Conservation (phyloP, 176 grass and related monocot genomes). For the Neostapfia colusana region DNA sequence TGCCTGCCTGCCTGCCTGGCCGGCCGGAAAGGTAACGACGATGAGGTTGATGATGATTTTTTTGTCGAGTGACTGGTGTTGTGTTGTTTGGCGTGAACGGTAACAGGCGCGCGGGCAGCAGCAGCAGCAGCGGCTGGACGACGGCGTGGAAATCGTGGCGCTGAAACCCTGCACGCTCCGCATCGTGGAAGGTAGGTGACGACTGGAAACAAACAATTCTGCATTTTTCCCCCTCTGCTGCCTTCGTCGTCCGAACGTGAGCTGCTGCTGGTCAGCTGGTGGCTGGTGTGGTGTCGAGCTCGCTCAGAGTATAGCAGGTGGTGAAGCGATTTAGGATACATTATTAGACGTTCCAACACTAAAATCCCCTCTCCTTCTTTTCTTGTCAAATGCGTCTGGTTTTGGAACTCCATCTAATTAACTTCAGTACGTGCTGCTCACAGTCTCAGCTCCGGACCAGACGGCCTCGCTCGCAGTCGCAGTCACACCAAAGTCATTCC, state of each 20-base stretch:
- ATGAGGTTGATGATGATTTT: too few species aligned
- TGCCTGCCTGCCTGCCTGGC: too few species aligned
- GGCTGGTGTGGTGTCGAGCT: background rate
- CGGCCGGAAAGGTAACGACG: too few species aligned
- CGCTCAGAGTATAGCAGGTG: background rate
- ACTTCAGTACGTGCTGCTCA: background rate
- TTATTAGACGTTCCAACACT: too few species aligned
- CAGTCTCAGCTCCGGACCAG: background rate
- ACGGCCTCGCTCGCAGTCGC: background rate
- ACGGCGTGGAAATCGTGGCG: slow-evolving; percentile 74
- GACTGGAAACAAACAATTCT: too few species aligned
- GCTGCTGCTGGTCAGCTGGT: too few species aligned
- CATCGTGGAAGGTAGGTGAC: slow-evolving; percentile 72
- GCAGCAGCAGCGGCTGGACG: slow-evolving; percentile 60
- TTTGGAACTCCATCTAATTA: too few species aligned
- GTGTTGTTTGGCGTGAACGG: background rate
- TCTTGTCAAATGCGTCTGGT: background rate
- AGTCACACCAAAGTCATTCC: background rate
- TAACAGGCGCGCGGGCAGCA: slow-evolving; percentile 65
- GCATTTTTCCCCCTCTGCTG: too few species aligned
- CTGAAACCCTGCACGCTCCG: slow-evolving; percentile 71
- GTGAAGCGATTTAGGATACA: background rate
- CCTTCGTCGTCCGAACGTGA: background rate
- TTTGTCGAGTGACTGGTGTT: too few species aligned
- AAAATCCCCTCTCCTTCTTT: too few species aligned